Evolutionary conservation across 768 basidiomycete genomes (phyloP).

Genomic region (Lentinula boryana): DNA sequence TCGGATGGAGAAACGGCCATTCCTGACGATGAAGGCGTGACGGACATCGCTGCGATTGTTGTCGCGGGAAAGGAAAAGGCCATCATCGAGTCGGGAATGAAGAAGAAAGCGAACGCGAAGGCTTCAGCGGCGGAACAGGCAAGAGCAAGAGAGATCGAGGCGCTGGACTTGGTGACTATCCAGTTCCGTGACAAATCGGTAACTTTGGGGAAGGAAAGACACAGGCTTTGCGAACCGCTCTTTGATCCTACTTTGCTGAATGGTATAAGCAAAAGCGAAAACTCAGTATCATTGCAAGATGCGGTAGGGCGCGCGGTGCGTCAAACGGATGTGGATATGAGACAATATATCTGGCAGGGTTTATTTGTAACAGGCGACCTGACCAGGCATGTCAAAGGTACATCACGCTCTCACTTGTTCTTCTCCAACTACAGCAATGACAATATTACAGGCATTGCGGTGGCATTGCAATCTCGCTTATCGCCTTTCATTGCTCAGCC

Average conservation of each 20-base stretch:
- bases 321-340: conserved; percentile 55
- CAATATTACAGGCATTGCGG: conserved; percentile 43
- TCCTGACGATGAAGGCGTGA: conserved; percentile 78
- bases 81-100: conserved; percentile 80
- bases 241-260: conserved; percentile 66
- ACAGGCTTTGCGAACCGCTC: conserved; percentile 87
- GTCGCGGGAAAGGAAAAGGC: conserved; percentile 90
- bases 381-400: conserved; percentile 67
- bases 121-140: conserved; percentile 77
- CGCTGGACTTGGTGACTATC: conserved; percentile 73
- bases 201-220: conserved; percentile 81
- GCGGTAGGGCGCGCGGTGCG: conserved; percentile 59
- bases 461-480: conserved; percentile 68
- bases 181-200: conserved; percentile 67
- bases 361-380: conserved; percentile 79
- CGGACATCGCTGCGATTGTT: conserved; percentile 85
- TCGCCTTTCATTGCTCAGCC: conserved; percentile 56
- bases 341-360: conserved; percentile 72
- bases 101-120: conserved; percentile 66
- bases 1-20: conserved; percentile 65
- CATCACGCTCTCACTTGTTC: conserved; percentile 10
- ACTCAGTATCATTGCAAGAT: conserved; percentile 48
- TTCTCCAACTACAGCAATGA: background rate
- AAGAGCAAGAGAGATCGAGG: conserved; percentile 76
- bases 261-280: conserved; percentile 16